Evolutionary conservation across 305 asterid species (phyloP).

Genomic region (Fraxinus platypoda): DNA sequence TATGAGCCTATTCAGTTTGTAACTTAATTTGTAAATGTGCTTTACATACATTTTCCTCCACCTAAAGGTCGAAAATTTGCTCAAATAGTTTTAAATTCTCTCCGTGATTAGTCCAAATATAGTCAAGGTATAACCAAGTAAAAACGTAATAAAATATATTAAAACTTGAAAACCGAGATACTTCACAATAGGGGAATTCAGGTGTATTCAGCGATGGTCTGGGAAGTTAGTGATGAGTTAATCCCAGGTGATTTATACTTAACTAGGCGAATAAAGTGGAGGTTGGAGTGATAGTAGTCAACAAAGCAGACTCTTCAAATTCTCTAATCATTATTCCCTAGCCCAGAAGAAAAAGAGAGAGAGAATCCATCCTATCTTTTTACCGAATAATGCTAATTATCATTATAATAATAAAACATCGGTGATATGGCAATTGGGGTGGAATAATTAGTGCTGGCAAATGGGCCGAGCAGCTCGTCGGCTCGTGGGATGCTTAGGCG

Average conservation of each 20-base stretch:
- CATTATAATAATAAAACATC: too few relatives aligned
- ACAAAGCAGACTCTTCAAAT: background rate
- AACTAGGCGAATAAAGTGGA: background rate
- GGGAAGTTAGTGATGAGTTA: background rate
- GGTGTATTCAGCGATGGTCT: background rate
- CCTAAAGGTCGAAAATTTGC: conserved; percentile 17
- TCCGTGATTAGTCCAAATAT: background rate
- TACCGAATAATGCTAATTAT: background rate
- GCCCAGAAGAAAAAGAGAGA: too few relatives aligned
- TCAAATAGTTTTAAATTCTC: background rate
- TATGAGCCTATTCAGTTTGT: conserved; percentile 25
- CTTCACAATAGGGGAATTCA: background rate
- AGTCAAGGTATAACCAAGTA: background rate
- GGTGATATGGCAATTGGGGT: too few relatives aligned
- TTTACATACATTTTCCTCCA: background rate
- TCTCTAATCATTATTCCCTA: background rate
- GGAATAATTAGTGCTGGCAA: too few relatives aligned
- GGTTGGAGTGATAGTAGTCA: background rate
- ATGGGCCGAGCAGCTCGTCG: too few relatives aligned
- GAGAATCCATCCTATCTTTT: background rate
- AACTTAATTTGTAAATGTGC: conserved; percentile 23
- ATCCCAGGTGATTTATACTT: background rate
- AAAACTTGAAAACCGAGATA: background rate
- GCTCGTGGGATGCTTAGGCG: too few relatives aligned
- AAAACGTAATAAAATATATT: background rate